Evolutionary conservation across 129 eudicot species (phyloP), one percentile per base, ranked within the genome.

Genomic region (Erigeron canadensis): DNA sequence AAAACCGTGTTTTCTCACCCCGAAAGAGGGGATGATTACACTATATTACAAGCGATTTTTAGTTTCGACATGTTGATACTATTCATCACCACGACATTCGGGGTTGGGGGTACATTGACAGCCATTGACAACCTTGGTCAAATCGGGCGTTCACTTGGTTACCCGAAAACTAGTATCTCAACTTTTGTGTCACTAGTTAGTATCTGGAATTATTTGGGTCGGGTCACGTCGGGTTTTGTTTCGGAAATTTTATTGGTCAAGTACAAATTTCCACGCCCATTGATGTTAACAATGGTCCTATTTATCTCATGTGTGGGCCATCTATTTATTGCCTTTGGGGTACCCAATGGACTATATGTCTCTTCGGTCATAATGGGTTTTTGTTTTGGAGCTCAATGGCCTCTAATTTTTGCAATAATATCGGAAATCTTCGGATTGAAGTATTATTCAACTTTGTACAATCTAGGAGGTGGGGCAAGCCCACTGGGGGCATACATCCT

Each of bases 321-420:
- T 71, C 76, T 92, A 8, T 67, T 92, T 10, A 89, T 92, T 0
- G 96, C 98, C 0, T 83, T 85, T 8, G 91, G 86, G 0, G 84
- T 89, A n/a, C 91, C 91, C 0, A 89, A 87, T 41, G 76, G 85
- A 10, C 89, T 92, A 1, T 89, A 92, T 41, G 67, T 82, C 3
- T 85, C 96, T 0, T 92, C 98, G 0, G 77, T 89, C 69, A 76
- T 92, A 3, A 81, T 83, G 78, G 98, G 98, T 12, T 89, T 92
- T 42, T 88, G 95, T 82, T 89, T 92, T 55, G 98, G 98, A 41
- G 98, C 98, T 3, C 91, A 84, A 69, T 89, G 96, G 96, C 95
- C 98, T 1, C 22, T 92, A 21, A 79, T 89, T 16, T 89, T 83
- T 18, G 89, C 98, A 0, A 89, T 89, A 34, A 89, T 92, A 13